A percentile compares a stretch with the other conserved stretches of the same genome.
Evolutionary conservation across 2,329 filamentous ascomycete genomes (phyloP).

Genomic region (Diplodia sapinea): DNA sequence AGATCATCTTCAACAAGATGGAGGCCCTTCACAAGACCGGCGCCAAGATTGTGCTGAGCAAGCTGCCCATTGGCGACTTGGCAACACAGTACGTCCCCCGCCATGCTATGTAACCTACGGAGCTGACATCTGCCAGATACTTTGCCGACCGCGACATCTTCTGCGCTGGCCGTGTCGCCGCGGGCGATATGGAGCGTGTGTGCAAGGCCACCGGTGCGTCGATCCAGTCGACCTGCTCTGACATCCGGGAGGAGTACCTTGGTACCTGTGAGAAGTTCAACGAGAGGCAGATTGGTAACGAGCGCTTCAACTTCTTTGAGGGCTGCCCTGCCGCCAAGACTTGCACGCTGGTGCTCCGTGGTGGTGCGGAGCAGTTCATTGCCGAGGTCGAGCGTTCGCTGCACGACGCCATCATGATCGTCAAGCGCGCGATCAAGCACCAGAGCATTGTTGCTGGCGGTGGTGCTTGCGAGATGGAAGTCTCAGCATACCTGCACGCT

Average conservation of each 20-base stretch:
- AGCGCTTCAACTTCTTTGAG: slow-evolving; percentile 98
- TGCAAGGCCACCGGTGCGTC: slow-evolving; percentile 77
- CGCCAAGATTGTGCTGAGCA: slow-evolving; percentile 96
- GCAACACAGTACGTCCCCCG: slow-evolving; percentile 75
- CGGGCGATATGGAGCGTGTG: slow-evolving; percentile 94
- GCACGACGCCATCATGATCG: slow-evolving; percentile 99
- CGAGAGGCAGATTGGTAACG: slow-evolving; percentile 94
- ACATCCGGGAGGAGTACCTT: slow-evolving; percentile 71
- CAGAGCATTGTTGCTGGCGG: slow-evolving; percentile 93
- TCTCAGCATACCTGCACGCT: slow-evolving; percentile 89
- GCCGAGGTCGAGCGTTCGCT: slow-evolving; percentile 97
- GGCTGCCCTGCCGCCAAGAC: slow-evolving; percentile 95
- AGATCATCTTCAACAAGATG: slow-evolving; percentile 99
- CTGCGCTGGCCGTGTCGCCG: slow-evolving; percentile 90
- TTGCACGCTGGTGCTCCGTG: slow-evolving; percentile 92
- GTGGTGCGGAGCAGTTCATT: slow-evolving; percentile 98
- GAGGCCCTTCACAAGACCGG: slow-evolving; percentile 92
- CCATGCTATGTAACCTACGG: neutral
- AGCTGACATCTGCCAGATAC: slow-evolving; percentile 57
- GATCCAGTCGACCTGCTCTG: slow-evolving; percentile 29
- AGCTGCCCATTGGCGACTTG: slow-evolving; percentile 94
- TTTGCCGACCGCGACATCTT: slow-evolving; percentile 98
- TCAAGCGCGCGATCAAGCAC: slow-evolving; percentile 97
- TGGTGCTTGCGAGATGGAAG: slow-evolving; percentile 94
- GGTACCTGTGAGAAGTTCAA: slow-evolving; percentile 91